Evolutionary conservation across 345 rosid species (phyloP), one percentile per base, ranked within the genome.

Genomic region (Raphanus raphanistrum): DNA sequence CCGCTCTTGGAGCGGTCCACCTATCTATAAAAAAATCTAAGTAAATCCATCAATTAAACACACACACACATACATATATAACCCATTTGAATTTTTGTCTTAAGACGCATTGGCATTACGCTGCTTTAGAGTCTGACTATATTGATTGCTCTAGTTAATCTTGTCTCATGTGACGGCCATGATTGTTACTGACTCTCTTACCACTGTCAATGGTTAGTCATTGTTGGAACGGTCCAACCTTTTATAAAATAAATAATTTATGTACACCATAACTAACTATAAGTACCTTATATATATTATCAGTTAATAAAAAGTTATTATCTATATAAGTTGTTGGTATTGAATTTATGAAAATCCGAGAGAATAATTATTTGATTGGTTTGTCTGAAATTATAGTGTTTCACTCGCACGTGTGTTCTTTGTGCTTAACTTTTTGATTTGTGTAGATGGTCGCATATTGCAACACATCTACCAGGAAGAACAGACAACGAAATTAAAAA

Each of bases 401-500:
- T 59, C 31, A 10, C 31, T 48, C 38, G 55, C 15, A 60, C 70
- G 12, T 69, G 61, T 16, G 32, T 82, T 10, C 27, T 62, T 8
- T 6, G 8, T 74, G 70, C 27, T 21, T 62, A 33, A 26, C 3
- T 63, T 38, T 55, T n/a, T 9, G 5, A 8, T 25, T 27, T 48
- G 66, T 78, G 8, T 74, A 57, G 94, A 86, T 93, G 98, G 98
- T 89, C 98, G 43, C 72, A 85, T 29, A 91, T 93, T 67, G 98
- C 98, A 7, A 87, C 90, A 65, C 90, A 88, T 57, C 62, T 90
- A 76, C 94, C 93, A 28, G 95, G 97, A 77, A 78, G 97, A 76
- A 89, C 98, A 17, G 98, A 93, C 73, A 93, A 93, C 75, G 97
- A 93, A 85, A 90, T 93, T 26, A 93, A 93, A 84, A 93, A 93